These are phyloP conservation scores for Pyrrhoderma lamaoense DNA, from an alignment of 1,284 basidiomycete genomes.

Conservation along the genomic window DNA sequence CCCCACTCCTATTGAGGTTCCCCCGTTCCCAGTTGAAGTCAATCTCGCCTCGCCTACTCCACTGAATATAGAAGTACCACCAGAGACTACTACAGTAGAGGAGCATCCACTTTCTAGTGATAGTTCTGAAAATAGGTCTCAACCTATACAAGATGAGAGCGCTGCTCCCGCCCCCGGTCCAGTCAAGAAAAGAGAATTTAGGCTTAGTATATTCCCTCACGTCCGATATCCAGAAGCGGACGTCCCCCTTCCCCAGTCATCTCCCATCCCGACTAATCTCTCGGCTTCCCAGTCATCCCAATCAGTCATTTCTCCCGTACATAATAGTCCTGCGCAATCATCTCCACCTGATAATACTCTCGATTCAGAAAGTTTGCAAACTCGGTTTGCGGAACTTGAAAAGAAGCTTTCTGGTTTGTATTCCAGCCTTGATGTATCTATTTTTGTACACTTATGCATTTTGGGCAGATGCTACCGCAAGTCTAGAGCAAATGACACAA, in stretches of 20 bases:
- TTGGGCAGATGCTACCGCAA: constrained; percentile 59
- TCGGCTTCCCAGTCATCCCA: constrained; percentile 13
- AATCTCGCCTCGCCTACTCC: not conserved
- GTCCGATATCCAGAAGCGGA: constrained; percentile 14
- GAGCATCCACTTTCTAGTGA: not conserved
- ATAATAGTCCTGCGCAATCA: constrained; percentile 20
- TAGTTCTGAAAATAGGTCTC: not conserved
- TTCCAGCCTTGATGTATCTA: not conserved
- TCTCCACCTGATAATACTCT: constrained; percentile 13
- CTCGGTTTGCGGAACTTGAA: constrained; percentile 60
- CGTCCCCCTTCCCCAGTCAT: constrained; percentile 12
- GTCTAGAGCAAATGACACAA: constrained; percentile 66
- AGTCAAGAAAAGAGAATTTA: constrained; percentile 1
- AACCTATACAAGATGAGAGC: not conserved
- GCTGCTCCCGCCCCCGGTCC: not conserved
- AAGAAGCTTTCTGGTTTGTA: constrained; percentile 59
- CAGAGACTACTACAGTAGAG: too few relatives aligned
- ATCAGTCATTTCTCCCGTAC: constrained; percentile 15
- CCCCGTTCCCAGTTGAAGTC: constrained; percentile 20
- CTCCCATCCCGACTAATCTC: constrained; percentile 13
- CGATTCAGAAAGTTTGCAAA: constrained; percentile 52
- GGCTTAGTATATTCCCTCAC: constrained; percentile 1
- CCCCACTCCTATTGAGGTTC: constrained; percentile 23
- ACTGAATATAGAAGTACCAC: not conserved
- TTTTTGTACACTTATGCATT: constrained; percentile 4